These are phyloP conservation scores for Cladosporium velox DNA, from an alignment of 2,329 filamentous ascomycete genomes.

Conservation along the genomic window DNA sequence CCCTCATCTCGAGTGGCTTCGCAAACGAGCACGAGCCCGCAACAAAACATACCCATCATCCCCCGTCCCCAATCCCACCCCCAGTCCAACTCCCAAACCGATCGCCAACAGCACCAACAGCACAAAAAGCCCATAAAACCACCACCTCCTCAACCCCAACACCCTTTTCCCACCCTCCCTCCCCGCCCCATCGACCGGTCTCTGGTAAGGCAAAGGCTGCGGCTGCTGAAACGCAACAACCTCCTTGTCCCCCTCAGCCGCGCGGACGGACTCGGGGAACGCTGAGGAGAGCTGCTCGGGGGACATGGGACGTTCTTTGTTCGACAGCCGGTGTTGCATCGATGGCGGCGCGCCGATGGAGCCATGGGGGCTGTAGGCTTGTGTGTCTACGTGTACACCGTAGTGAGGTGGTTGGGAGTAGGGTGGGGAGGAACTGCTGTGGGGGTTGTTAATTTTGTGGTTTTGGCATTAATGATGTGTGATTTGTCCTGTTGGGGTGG, in stretches of 20 bases:
- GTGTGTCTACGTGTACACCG: constrained; percentile 22
- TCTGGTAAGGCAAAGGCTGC: constrained; percentile 22
- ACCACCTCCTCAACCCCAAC: constrained; percentile 26
- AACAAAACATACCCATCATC: constrained; percentile 27
- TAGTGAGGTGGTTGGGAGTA: constrained; percentile 31
- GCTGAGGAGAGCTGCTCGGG: constrained; percentile 30
- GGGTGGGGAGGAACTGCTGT: constrained; percentile 30
- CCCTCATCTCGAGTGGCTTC: too few species aligned
- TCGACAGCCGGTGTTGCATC: constrained; percentile 26
- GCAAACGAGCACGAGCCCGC: not conserved
- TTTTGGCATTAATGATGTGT: not conserved
- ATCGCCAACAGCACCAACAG: constrained; percentile 35
- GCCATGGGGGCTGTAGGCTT: constrained; percentile 26
- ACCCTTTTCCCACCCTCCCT: constrained; percentile 24
- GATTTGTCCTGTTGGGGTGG: not conserved
- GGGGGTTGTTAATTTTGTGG: constrained; percentile 4
- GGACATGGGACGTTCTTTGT: constrained; percentile 29
- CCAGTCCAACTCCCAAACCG: constrained; percentile 41
- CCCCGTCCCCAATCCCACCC: constrained; percentile 41
- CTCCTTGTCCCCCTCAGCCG: constrained; percentile 35
- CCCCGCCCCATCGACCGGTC: constrained; percentile 12
- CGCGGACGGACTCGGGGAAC: constrained; percentile 32
- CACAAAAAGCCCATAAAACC: constrained; percentile 28
- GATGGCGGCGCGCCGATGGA: constrained; percentile 4
- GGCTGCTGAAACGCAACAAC: constrained; percentile 27